Conservation (phyloP, 169 alveolate genomes). For the Eimeria praecox region DNA sequence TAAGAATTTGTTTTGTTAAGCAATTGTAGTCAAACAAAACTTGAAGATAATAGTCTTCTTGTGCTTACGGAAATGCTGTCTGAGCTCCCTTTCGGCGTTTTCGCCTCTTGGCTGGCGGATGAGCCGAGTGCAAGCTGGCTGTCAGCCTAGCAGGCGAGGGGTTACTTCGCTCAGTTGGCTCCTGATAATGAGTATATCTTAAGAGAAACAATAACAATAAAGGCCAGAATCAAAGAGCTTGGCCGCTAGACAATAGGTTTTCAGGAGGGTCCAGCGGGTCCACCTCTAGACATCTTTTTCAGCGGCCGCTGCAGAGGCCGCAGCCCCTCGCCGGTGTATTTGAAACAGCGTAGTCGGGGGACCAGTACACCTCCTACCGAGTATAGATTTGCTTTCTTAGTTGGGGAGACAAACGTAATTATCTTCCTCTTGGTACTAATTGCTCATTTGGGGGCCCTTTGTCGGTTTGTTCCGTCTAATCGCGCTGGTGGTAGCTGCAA, state of each 20-base stretch:
- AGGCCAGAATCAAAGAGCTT: background rate
- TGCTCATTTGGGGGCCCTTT: background rate
- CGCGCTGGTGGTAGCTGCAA: background rate
- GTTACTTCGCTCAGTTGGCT: background rate
- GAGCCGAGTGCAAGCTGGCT: background rate
- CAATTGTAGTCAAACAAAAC: background rate
- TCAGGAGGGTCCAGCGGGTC: background rate
- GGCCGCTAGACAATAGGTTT: background rate
- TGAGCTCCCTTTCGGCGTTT: background rate
- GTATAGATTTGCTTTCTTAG: background rate
- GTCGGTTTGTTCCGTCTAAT: background rate
- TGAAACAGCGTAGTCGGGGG: background rate
- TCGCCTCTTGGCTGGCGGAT: background rate
- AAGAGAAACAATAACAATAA: background rate
- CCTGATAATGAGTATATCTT: background rate
- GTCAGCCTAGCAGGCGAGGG: background rate
- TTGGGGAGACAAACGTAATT: background rate
- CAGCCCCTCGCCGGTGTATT: slow-evolving; percentile 19
- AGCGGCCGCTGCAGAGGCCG: background rate
- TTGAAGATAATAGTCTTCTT: background rate
- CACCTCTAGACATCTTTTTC: background rate
- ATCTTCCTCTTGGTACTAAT: background rate
- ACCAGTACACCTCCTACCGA: background rate
- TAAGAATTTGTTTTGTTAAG: background rate
- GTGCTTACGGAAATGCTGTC: background rate